Evolutionary conservation across 2,329 filamentous ascomycete species (phyloP), one percentile per base, ranked within the genome.

Genomic region (Beauveria pseudobassiana): DNA sequence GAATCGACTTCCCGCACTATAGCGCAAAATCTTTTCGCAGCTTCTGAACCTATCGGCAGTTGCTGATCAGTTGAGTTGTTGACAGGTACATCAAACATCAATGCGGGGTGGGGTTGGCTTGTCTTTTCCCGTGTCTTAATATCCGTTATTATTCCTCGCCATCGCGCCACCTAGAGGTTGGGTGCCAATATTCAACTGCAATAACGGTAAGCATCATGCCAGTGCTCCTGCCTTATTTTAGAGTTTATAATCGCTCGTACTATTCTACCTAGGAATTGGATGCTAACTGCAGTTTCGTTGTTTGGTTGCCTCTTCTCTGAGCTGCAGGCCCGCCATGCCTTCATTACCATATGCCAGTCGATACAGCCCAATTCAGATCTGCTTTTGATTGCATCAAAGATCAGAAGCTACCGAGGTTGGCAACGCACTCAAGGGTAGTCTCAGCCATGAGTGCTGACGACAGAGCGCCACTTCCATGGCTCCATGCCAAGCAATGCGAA

Each of bases 71-170:
- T 45, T 3, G 30, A 14, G 18, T 18, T 45, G 12, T 51, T 55
- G 53, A 55, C 40, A 45, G 52, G 38, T 34, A 53, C 48, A 50
- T 24, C 22, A 49, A 5, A 28, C 24, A 48, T 48, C 45, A 43
- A 52, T 52, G 50, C 50, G 53, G 52, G 53, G 53, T 55, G 53
- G 53, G 18, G 24, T n/a, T 10, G 53, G 53, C 40, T 42, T 55
- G 53, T n/a, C 18, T 45, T 18, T 55, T 20, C 40, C 40, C 5
- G 40, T 22, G 28, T 55, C 26, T 20, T 55, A 55, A 55, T 45
- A 43, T 24, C 53, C 40, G 40, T 30, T 22, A 26, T 43, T 55
- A 55, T 55, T 24, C 45, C 45, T 24, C 22, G 45, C 45, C 14
- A 55, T 28, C 52, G 38, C 38, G 40, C 20, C 18, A 42, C 16